Conservation (phyloP, 495 filamentous ascomycete genomes). For the Hypoxylon lienhwacheense region DNA sequence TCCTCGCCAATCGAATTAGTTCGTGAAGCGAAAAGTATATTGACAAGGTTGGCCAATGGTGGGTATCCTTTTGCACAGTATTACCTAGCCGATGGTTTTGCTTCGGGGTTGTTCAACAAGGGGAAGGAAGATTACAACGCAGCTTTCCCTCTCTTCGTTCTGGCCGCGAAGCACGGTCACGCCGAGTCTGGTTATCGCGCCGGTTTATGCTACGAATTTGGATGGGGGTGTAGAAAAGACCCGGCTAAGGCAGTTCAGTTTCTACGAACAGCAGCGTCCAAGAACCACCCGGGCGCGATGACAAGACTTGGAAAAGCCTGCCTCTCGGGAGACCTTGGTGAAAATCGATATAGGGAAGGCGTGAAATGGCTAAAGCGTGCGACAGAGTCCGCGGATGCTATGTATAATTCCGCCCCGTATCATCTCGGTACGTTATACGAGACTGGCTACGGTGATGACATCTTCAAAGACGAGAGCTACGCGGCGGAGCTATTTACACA, state of each 20-base stretch:
- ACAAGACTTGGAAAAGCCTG: slow-evolving; percentile 89
- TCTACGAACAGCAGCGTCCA: slow-evolving; percentile 84
- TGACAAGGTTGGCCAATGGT: slow-evolving; percentile 81
- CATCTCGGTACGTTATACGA: slow-evolving; percentile 87
- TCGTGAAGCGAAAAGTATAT: slow-evolving; percentile 83
- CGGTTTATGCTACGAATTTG: slow-evolving; percentile 95
- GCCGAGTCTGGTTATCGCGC: slow-evolving; percentile 94
- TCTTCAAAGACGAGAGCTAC: slow-evolving; percentile 87
- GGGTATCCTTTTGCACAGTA: slow-evolving; percentile 97
- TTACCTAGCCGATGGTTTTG: slow-evolving; percentile 91
- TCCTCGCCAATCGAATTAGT: slow-evolving; percentile 67
- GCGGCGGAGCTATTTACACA: slow-evolving; percentile 94
- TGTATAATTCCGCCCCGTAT: slow-evolving; percentile 92
- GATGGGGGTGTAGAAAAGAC: slow-evolving; percentile 91
- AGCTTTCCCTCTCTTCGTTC: slow-evolving; percentile 87
- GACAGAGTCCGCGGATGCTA: slow-evolving; percentile 80
- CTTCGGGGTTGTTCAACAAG: slow-evolving; percentile 92
- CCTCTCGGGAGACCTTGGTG: slow-evolving; percentile 82
- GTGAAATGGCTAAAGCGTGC: slow-evolving; percentile 96
- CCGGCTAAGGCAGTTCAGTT: slow-evolving; percentile 90
- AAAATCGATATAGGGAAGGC: slow-evolving; percentile 85
- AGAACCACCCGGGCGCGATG: slow-evolving; percentile 94
- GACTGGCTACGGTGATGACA: slow-evolving; percentile 84
- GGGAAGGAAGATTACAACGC: slow-evolving; percentile 86
- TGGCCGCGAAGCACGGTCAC: slow-evolving; percentile 96